These are phyloP conservation scores for Strigomonas culicis DNA, from an alignment of 208 protist species.

Conservation along the genomic window DNA sequence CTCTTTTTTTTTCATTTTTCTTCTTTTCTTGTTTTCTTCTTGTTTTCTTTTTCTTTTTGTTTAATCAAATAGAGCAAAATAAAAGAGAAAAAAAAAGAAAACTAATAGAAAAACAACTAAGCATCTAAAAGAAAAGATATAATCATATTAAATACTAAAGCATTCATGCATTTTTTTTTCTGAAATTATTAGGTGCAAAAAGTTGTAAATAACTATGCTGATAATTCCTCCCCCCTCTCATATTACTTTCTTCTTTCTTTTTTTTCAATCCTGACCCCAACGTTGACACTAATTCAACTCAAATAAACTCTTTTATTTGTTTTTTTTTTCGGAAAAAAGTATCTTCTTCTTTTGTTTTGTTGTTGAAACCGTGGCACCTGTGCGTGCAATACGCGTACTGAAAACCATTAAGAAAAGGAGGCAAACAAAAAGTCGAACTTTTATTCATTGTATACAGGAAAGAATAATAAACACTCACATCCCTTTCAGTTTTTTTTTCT, in stretches of 20 bases:
- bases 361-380: too few relatives aligned
- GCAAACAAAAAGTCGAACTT: too few relatives aligned
- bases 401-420: too few relatives aligned
- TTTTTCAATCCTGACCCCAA: background rate
- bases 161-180: conserved; percentile 11
- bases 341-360: too few relatives aligned
- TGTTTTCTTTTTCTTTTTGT: background rate
- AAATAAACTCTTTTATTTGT: conserved; percentile 1
- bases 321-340: background rate
- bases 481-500: too few relatives aligned
- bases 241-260: background rate
- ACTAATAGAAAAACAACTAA: background rate
- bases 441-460: too few relatives aligned
- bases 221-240: background rate
- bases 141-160: background rate
- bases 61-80: background rate
- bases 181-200: background rate
- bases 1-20: conserved; percentile 4
- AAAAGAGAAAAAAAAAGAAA: too few relatives aligned
- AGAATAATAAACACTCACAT: background rate
- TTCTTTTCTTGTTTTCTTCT: background rate
- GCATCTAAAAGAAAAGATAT: conserved; percentile 1
- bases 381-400: too few relatives aligned
- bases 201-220: background rate
- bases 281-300: background rate